Base-by-base conservation (phyloP, 164 flowering plant species). In the Hamamelis virginiana region DNA sequence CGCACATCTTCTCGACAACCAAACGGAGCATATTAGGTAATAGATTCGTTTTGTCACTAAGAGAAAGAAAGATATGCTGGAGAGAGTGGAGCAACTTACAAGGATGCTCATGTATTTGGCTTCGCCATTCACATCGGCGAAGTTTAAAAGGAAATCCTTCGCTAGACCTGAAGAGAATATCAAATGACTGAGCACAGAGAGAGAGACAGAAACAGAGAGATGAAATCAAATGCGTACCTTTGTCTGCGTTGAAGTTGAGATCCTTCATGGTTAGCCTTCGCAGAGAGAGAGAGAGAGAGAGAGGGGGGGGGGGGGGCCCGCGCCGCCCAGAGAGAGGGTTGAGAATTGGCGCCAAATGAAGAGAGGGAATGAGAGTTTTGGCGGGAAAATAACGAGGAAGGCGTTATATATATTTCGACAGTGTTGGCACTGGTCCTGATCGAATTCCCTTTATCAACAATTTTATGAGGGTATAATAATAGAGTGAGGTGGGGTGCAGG, bases 71-170 rank as follows among this genome's bases (percentile, higher is more conserved):
- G 50, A 23, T 23, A 43, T 22, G 16, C 38, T 22, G 26, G 56
- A 51, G 41, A 33, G 16, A 63, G 57, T 22, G 47, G 59, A 22
- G 59, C 50, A 11, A 75, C 92, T 80, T 72, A 96, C 99, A 8
- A 96, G 91, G 57, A 91, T 77, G 70, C 82, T 86, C 76, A 88
- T 78, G 85, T 96, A 96, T 59, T 92, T 96, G 56, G 95, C 80
- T 66, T 93, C 95, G 16, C 98, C 97, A 73, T 82, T 67, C 1
- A 76, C 79, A 59, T 91, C 97, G 13, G 87, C 89, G 72, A 90
- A 96, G 81, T 90, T 87, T 0, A 73, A 41, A 23, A 96, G 85
- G 68, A 96, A 96, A 45, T 93, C 98, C 77, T 80, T 90, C 1
- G 97, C 96, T 0, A 84, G 59, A 10, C 23, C 98, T 92, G 86